phyloP scores from a whole-genome alignment of 2,329 filamentous ascomycete genomes.

The Neofusicoccum kwambonambiense region DNA sequence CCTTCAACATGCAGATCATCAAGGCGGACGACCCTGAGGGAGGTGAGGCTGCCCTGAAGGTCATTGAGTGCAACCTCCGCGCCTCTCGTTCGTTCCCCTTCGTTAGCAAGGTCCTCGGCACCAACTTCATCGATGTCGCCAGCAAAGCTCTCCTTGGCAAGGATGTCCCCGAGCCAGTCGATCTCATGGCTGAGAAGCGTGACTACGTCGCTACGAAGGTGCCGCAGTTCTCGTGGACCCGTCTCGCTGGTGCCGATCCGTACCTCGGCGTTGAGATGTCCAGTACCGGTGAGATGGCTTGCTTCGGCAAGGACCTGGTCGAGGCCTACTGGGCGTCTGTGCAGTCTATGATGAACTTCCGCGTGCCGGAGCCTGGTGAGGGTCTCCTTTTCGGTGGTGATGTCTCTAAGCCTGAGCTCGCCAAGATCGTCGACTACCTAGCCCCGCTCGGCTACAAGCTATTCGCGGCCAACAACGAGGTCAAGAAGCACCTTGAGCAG shows the following conservation, averaged over 20 bases:
- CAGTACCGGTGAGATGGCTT: slow-evolving; percentile 95
- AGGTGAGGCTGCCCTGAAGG: slow-evolving; percentile 77
- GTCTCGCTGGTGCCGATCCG: slow-evolving; percentile 92
- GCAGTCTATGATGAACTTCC: slow-evolving; percentile 99
- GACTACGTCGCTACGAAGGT: slow-evolving; percentile 97
- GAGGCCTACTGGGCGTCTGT: slow-evolving; percentile 98
- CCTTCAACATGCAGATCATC: slow-evolving; percentile 99
- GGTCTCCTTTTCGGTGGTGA: slow-evolving; percentile 94
- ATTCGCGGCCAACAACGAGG: slow-evolving; percentile 75
- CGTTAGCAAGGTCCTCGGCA: slow-evolving; percentile 92
- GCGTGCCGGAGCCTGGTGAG: slow-evolving; percentile 88
- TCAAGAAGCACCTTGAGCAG: slow-evolving; percentile 81
- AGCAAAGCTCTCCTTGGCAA: slow-evolving; percentile 87
- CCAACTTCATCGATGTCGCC: slow-evolving; percentile 94
- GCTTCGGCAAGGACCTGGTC: slow-evolving; percentile 92
- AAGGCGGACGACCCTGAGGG: slow-evolving; percentile 78
- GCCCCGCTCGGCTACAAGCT: slow-evolving; percentile 91
- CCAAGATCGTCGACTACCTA: slow-evolving; percentile 80
- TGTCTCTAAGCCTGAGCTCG: slow-evolving; percentile 66
- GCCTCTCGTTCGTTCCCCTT: slow-evolving; percentile 98
- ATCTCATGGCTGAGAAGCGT: slow-evolving; percentile 85
- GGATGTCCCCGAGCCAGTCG: slow-evolving; percentile 77
- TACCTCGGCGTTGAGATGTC: slow-evolving; percentile 98
- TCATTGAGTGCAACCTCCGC: slow-evolving; percentile 97
- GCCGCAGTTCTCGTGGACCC: slow-evolving; percentile 98